Evolutionary conservation across 2,329 filamentous ascomycete species (phyloP), one percentile per base, ranked within the genome.

Genomic region (Rhynchosporium secalis): DNA sequence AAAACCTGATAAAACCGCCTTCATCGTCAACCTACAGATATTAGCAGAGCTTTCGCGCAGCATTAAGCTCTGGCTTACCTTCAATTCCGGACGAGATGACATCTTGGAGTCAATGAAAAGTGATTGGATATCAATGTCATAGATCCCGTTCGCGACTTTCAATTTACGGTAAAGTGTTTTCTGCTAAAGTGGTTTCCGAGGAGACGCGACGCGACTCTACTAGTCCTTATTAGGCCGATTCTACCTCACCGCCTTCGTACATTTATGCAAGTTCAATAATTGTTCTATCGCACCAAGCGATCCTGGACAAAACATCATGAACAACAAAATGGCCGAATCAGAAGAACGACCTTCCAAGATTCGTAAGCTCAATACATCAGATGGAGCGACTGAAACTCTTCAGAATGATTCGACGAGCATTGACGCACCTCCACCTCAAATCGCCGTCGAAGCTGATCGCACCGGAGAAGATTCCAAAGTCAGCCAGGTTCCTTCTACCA

Each of bases 1-100:
- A 99, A 79, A 92, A 96, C 70, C 89, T 91, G 78, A 98, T 97
- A 81, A 99, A 99, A 69, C 94, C 92, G 73, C 89, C 87, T 80
- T 99, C 95, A 74, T 99, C 95, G 73, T 99, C 96, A 74, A 98
- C 91, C 90, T 93, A 61, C 12, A 41, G 2, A 54, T 9, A 60
- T 68, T 65, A 66, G 60, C 60, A 70, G 48, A 36, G 45, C 36
- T 13, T 9, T 26, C 45, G 7, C 48, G 45, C 15, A 60, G n/a
- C 12, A 49, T 48, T 49, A 41, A 58, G 58, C 38, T 31, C 15
- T 54, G 62, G 56, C 61, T 41, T 75, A 88, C 88, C 83, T 89
- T 90, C 56, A 91, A 76, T 73, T 91, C 88, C 62, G 88, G 88
- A 72, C 88, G 80, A 57, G 88, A 89, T 75, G 86, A 86, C 88